phyloP scores from a whole-genome alignment of 768 basidiomycete genomes.

The Pleurotus tuoliensis region DNA sequence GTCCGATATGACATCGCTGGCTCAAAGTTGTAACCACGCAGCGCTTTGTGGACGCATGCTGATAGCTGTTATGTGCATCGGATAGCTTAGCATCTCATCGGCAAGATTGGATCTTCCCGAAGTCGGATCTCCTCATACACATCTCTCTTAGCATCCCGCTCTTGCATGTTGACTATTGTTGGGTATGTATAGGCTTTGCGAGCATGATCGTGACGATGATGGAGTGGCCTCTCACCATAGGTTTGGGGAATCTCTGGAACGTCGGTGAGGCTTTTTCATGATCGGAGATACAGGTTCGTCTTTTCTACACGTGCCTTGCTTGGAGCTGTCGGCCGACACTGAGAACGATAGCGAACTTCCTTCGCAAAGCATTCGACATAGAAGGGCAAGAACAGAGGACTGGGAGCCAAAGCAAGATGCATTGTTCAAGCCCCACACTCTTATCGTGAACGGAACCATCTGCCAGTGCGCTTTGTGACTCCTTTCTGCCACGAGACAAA shows the following conservation, averaged over 20 bases:
- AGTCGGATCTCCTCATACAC: background rate
- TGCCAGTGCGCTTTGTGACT: constrained; percentile 3
- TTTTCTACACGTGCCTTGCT: background rate
- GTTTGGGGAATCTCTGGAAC: background rate
- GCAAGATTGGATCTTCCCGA: background rate
- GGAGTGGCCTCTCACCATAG: background rate
- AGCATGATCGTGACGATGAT: background rate
- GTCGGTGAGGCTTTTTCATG: background rate
- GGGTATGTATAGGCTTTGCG: too few relatives aligned
- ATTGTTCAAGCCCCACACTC: background rate
- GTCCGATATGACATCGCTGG: constrained; percentile 4
- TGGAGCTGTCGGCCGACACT: constrained; percentile 1
- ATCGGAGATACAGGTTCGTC: constrained; percentile 1
- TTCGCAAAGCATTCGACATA: background rate
- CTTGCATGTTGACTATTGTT: background rate
- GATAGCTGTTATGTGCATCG: background rate
- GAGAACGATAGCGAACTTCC: background rate
- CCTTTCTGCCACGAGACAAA: background rate
- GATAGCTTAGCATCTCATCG: constrained; percentile 5
- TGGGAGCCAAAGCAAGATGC: background rate
- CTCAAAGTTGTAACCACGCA: constrained; percentile 3
- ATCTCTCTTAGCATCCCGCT: background rate
- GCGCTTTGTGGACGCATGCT: background rate
- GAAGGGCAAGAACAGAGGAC: background rate
- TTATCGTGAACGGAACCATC: background rate